Evolutionary conservation across 177 flowering plant genomes (phyloP).

Genomic region (Vitis hybrid): DNA sequence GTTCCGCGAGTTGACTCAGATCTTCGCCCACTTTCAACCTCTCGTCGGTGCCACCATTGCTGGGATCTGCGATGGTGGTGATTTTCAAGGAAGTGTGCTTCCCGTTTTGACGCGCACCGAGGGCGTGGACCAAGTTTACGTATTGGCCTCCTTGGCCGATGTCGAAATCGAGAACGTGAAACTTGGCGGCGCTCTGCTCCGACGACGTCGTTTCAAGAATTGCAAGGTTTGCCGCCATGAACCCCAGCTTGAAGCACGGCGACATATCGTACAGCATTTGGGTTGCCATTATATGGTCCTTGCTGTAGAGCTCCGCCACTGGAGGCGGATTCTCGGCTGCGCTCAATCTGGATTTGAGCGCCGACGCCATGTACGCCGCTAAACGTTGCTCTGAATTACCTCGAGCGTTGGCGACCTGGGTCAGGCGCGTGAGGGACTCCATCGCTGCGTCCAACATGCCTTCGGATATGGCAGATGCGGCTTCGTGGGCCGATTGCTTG

Average conservation of each 20-base stretch:
- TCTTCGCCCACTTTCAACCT: constrained; percentile 36
- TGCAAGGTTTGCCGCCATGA: constrained; percentile 73
- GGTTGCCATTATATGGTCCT: constrained; percentile 43
- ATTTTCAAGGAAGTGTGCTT: constrained; percentile 40
- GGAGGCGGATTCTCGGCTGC: constrained; percentile 31
- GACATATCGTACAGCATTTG: constrained; percentile 60
- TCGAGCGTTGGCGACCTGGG: constrained; percentile 29
- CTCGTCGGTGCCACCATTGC: constrained; percentile 18
- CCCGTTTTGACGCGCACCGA: constrained; percentile 27
- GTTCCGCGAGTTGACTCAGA: constrained; percentile 44
- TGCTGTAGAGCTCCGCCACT: constrained; percentile 33
- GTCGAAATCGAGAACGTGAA: constrained; percentile 67
- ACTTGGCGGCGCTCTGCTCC: constrained; percentile 2
- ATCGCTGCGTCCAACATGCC: constrained; percentile 46
- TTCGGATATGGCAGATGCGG: constrained; percentile 65
- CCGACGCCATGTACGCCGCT: constrained; percentile 39
- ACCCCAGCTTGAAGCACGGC: constrained; percentile 73
- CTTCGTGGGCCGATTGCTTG: constrained; percentile 56
- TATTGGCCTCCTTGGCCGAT: constrained; percentile 62
- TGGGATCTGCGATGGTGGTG: constrained; percentile 40
- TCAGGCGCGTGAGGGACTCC: constrained; percentile 50
- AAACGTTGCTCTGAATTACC: constrained; percentile 69
- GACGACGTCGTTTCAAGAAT: constrained; percentile 58
- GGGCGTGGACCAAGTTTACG: constrained; percentile 43
- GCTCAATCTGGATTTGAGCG: constrained; percentile 50